Evolutionary conservation across 371 early-diverging fungal genomes (phyloP), one percentile per base, ranked within the genome.

Genomic region (Mortierella sp.): DNA sequence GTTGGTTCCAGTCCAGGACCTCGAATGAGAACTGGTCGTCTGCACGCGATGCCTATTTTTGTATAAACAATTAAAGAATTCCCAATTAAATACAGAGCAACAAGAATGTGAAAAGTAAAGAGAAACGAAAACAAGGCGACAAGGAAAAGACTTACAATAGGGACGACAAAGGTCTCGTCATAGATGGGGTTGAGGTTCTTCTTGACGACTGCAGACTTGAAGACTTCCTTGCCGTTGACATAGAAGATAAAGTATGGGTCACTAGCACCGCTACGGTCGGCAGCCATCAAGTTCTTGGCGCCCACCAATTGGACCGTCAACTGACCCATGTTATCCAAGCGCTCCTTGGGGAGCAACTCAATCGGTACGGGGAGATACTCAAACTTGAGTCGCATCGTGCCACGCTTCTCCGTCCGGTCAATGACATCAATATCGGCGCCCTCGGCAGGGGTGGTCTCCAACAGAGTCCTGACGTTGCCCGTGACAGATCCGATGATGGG

Each of bases 141-240:
- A 59, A 31, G 16, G 14, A 3, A 31, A 59, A 37, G 21, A 91
- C 92, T 78, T 88, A 92, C 91, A 82, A 96, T 91, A 2, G 92
- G 93, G 67, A 97, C 88, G 34, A 91, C 91, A 77, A 96, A 95
- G 50, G 81, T 89, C 76, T 95, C 95, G 79, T 95, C 93, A 94
- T 95, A 98, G 31, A 90, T 90, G 26, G 98, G 98, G 77, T 95
- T 95, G 44, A 97, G 84, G 16, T 90, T 94, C 89, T 96, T 95
- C 82, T 96, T 95, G 57, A 96, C 77, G 16, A 91, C 90, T 50
- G 92, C 90, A 64, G 96, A 95, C 84, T 95, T 96, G 88, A 91
- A 90, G 44, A 95, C 94, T 74, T 95, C 93, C 73, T 93, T 94
- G 43, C 95, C 96, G 74, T 96, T 95, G 16, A 97, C 79, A 46